Evolutionary conservation across 495 filamentous ascomycete genomes (phyloP).

Genomic region (Talaromyces wortmannii): DNA sequence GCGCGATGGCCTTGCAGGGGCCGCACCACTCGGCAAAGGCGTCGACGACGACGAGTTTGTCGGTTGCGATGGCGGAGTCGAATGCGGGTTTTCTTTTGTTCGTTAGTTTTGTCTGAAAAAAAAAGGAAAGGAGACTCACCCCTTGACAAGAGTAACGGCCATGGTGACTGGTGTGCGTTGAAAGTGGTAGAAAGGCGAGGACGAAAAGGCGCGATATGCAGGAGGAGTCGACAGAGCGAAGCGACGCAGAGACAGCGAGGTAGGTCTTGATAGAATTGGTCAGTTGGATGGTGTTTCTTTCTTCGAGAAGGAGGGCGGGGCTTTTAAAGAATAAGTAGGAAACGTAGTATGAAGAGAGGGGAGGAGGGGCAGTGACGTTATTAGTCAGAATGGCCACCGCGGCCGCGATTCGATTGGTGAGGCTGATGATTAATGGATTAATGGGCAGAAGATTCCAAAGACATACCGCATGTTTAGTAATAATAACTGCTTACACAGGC

Average conservation of each 20-base stretch:
- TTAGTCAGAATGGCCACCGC: too few relatives aligned
- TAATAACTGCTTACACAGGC: too few relatives aligned
- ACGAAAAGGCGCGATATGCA: constrained; percentile 20
- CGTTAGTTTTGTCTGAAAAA: constrained; percentile 8
- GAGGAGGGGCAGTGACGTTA: too few relatives aligned
- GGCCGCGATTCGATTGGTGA: too few relatives aligned
- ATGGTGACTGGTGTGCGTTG: constrained; percentile 43
- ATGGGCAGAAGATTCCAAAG: too few relatives aligned
- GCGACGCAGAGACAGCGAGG: neutral
- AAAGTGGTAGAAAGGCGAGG: constrained; percentile 31
- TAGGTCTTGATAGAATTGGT: too few relatives aligned
- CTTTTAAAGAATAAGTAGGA: too few relatives aligned
- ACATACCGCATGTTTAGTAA: too few relatives aligned
- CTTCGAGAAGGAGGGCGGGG: too few relatives aligned
- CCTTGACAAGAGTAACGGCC: constrained; percentile 46
- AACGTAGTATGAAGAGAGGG: too few relatives aligned
- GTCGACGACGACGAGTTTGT: constrained; percentile 67
- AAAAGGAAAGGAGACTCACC: constrained; percentile 21
- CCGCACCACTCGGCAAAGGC: constrained; percentile 91
- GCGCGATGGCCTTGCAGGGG: constrained; percentile 87
- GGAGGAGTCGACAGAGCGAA: constrained; percentile 17
- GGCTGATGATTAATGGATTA: too few relatives aligned
- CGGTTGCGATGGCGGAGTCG: constrained; percentile 38
- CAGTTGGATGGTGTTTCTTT: too few relatives aligned
- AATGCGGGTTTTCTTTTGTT: constrained; percentile 54